These are phyloP conservation scores for Termitomyces bulborhizus DNA, from an alignment of 768 basidiomycete genomes.

Conservation along the genomic window DNA sequence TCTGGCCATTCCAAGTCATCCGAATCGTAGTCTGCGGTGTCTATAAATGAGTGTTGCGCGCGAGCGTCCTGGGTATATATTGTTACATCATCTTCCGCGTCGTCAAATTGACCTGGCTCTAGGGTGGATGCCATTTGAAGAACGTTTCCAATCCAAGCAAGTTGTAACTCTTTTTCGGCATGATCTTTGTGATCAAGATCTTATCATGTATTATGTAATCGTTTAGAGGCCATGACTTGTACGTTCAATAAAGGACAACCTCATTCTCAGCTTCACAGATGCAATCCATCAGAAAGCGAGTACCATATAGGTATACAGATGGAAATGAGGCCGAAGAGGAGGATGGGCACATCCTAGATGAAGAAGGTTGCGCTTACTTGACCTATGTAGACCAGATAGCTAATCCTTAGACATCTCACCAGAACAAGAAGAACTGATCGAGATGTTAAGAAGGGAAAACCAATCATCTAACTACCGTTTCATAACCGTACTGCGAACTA, in stretches of 20 bases:
- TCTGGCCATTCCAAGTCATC: conserved; percentile 25
- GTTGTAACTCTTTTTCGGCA: neutral
- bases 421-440: conserved; percentile 62
- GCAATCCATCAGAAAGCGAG: conserved; percentile 37
- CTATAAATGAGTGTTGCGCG: conserved; percentile 36
- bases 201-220: neutral
- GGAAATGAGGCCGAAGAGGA: conserved; percentile 22
- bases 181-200: neutral
- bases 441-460: conserved; percentile 39
- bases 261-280: conserved; percentile 11
- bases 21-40: conserved; percentile 31
- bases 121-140: conserved; percentile 25
- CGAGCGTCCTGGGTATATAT: conserved; percentile 12
- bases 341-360: conserved; percentile 35
- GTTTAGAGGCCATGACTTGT: neutral
- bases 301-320: conserved; percentile 34
- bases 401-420: neutral
- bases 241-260: neutral
- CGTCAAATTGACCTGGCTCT: conserved; percentile 57
- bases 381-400: neutral
- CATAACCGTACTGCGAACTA: conserved; percentile 29
- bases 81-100: conserved; percentile 34
- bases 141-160: neutral
- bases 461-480: conserved; percentile 35
- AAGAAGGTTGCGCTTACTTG: conserved; percentile 35